Base-by-base conservation (phyloP, 768 basidiomycete species). In the Rhizopogon sp. region DNA sequence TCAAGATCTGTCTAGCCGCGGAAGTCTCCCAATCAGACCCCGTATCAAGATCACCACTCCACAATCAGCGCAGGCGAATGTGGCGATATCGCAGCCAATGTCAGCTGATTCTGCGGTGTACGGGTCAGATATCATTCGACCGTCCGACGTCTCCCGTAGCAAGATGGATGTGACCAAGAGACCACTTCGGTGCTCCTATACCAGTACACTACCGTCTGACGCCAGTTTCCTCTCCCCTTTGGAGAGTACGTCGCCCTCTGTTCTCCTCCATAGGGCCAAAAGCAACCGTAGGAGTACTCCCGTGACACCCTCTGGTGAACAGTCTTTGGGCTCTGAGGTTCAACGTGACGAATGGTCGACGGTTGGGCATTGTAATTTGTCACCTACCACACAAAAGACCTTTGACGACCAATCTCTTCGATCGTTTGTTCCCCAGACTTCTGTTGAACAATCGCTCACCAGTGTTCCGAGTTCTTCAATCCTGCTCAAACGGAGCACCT, bases 81-180 rank as follows among this genome's bases (percentile, higher is more conserved):
- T 14, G 35, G 39, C 52, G 29, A 20, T 16, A 14, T 44, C 31
- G 28, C 52, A 29, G 13, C 56, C 16, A 25, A 41, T 14, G 43
- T 58, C 39, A 25, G 29, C 43, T 5, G 46, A 50, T 42, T 60
- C 61, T 22, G 55, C 57, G 31, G 45, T 64, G 42, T 57, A 67
- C 10, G 66, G 67, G 2, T 70, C 70, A 5, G 70, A 71, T 54
- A 69, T 71, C 55, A 56, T 72, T 10, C 61, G 62, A 44, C 14
- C 35, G 17, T 9, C n/a, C 4, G 28, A 39, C 33, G 11, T 9
- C 17, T 29, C 50, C 31, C 39, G 41, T n/a, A 43, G 20, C 39
- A 22, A n/a, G 31, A 33, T 52, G 22, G 55, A 56, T 35, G 28
- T 33, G 31, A 13, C 52, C 14, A 43, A 46, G 31, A 37, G 29